phyloP scores from a whole-genome alignment of 257 asterid species.

The Voacanga thouarsii region DNA sequence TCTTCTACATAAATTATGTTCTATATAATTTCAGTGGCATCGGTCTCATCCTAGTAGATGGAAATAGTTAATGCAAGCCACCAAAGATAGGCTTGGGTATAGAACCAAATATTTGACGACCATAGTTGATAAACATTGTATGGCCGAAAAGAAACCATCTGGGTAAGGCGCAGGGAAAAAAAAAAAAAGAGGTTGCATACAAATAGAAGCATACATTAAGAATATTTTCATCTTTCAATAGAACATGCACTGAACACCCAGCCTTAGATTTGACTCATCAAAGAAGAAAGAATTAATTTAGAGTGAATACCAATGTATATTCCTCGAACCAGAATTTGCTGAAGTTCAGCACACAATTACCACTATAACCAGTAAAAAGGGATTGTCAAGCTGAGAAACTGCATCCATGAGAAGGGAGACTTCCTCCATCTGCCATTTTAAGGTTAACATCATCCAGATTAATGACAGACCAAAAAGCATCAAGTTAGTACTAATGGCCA shows the following conservation, averaged over 20 bases:
- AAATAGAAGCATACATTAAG: not conserved
- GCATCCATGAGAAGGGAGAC: constrained; percentile 97
- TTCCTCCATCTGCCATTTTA: constrained; percentile 89
- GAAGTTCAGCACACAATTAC: constrained; percentile 99
- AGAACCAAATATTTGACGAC: not conserved
- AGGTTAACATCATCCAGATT: constrained; percentile 29
- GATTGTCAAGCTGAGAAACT: constrained; percentile 93
- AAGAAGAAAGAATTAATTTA: constrained; percentile 55
- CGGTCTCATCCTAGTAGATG: not conserved
- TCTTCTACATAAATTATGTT: not conserved
- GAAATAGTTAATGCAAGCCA: not conserved
- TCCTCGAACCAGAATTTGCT: constrained; percentile 96
- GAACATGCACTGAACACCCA: not conserved
- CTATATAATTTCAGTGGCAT: not conserved
- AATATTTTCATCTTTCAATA: not conserved
- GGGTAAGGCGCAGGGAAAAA: not conserved
- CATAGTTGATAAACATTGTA: not conserved
- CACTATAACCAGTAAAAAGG: constrained; percentile 99
- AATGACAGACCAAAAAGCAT: constrained; percentile 27
- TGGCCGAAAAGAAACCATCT: not conserved
- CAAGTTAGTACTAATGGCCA: constrained; percentile 23
- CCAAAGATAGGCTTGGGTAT: not conserved
- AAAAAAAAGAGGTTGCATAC: not conserved
- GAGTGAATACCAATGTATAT: constrained; percentile 97
- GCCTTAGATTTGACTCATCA: constrained; percentile 35